These are phyloP conservation scores for Geranium rotundifolium DNA, from an alignment of 345 rosid species.

Conservation along the genomic window DNA sequence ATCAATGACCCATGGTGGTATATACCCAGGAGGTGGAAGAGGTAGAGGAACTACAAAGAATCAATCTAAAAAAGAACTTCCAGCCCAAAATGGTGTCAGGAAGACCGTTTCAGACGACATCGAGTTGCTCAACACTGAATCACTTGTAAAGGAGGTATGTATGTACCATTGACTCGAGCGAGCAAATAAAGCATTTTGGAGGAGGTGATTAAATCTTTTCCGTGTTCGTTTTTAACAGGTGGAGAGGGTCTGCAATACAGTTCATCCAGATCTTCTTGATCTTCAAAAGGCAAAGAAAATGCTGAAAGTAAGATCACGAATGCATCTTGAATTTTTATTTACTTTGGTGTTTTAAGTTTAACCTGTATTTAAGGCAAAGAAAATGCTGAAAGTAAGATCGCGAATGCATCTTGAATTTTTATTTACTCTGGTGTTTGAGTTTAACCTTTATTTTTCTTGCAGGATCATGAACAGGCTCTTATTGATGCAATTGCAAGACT, in stretches of 20 bases:
- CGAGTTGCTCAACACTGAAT: conserved; percentile 88
- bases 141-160: conserved; percentile 80
- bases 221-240: conserved; percentile 40
- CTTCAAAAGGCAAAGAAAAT: conserved; percentile 89
- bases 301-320: conserved; percentile 45
- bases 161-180: neutral
- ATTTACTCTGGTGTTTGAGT: neutral
- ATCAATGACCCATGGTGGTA: conserved; percentile 63
- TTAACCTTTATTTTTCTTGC: conserved; percentile 5
- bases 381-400: conserved; percentile 62
- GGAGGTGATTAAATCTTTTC: neutral
- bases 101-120: conserved; percentile 78
- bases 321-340: conserved; percentile 1
- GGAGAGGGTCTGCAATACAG: conserved; percentile 69
- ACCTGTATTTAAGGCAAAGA: conserved; percentile 48
- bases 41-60: conserved; percentile 67
- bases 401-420: neutral
- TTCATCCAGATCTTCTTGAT: conserved; percentile 65
- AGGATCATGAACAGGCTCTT: conserved; percentile 88
- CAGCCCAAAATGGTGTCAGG: conserved; percentile 61
- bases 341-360: neutral
- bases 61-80: conserved; percentile 48
- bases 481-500: conserved; percentile 78
- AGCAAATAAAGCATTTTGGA: neutral
- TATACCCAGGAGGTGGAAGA: conserved; percentile 48